A percentile compares a stretch with the other conserved stretches of the same genome.
Conservation (phyloP, 345 rosid genomes). For the Nephelium lappaceum region DNA sequence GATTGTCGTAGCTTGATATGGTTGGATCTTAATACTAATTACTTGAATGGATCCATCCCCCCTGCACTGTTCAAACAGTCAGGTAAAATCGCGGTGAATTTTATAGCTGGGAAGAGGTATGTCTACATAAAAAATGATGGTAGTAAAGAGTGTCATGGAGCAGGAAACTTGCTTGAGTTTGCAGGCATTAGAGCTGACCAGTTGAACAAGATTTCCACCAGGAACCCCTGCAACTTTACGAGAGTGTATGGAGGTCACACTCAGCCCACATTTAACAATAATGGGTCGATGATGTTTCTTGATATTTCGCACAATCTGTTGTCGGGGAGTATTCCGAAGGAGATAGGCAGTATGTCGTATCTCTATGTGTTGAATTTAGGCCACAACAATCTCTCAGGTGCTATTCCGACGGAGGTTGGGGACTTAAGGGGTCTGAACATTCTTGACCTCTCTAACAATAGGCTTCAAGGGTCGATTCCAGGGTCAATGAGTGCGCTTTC, state of each 20-base stretch:
- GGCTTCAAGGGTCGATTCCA: constrained; percentile 72
- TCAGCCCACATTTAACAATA: constrained; percentile 77
- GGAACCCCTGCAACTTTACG: constrained; percentile 85
- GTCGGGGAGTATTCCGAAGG: constrained; percentile 76
- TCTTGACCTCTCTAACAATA: constrained; percentile 82
- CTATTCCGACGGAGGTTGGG: constrained; percentile 78
- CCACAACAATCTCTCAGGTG: constrained; percentile 69
- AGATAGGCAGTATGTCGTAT: constrained; percentile 78
- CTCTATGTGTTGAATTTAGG: constrained; percentile 81
- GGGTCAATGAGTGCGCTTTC: constrained; percentile 58
- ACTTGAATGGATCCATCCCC: constrained; percentile 73
- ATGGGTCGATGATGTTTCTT: constrained; percentile 92
- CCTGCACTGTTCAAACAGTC: constrained; percentile 81
- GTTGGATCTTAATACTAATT: constrained; percentile 88
- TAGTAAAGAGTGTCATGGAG: constrained; percentile 82
- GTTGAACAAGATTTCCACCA: constrained; percentile 58
- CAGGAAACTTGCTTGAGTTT: constrained; percentile 89
- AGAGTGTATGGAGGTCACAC: constrained; percentile 72
- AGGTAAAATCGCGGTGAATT: constrained; percentile 76
- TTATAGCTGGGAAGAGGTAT: constrained; percentile 76
- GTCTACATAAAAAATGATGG: constrained; percentile 82
- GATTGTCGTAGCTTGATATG: constrained; percentile 87
- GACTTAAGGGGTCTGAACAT: constrained; percentile 64
- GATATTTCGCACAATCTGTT: constrained; percentile 81
- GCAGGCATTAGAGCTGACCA: constrained; percentile 72